Evolutionary conservation across 768 basidiomycete species (phyloP).

Genomic region (Kockovaella imperatae): DNA sequence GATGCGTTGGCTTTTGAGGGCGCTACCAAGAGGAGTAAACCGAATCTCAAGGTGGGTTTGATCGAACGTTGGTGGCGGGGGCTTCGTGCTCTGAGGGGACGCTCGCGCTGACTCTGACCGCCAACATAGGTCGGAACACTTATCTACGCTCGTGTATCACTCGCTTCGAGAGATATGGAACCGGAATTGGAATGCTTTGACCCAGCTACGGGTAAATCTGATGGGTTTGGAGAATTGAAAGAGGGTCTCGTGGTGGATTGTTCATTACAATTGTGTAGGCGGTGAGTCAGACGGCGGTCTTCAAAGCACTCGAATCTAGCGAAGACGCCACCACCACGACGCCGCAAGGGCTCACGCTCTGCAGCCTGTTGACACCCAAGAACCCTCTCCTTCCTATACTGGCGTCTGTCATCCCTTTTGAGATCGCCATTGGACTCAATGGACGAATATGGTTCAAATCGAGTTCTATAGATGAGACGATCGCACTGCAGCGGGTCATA

Average conservation of each 20-base stretch:
- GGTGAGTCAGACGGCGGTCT: slow-evolving; percentile 52
- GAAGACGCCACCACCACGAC: too few species aligned
- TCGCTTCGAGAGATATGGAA: slow-evolving; percentile 96
- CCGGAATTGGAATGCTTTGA: slow-evolving; percentile 96
- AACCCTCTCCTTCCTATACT: slow-evolving; percentile 76
- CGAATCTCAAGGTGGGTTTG: slow-evolving; percentile 70
- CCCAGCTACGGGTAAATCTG: slow-evolving; percentile 80
- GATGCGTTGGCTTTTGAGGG: slow-evolving; percentile 93
- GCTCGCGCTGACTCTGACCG: not conserved
- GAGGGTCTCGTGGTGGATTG: slow-evolving; percentile 75
- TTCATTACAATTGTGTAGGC: slow-evolving; percentile 75
- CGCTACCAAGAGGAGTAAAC: slow-evolving; percentile 87
- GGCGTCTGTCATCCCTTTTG: slow-evolving; percentile 74
- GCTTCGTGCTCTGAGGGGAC: not conserved
- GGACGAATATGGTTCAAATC: slow-evolving; percentile 84
- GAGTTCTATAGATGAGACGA: slow-evolving; percentile 63
- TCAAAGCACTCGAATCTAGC: slow-evolving; percentile 1
- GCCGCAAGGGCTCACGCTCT: too few species aligned
- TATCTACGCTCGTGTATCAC: slow-evolving; percentile 82
- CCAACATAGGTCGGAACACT: slow-evolving; percentile 68
- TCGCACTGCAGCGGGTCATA: slow-evolving; percentile 69
- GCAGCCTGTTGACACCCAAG: slow-evolving; percentile 67
- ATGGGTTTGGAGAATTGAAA: slow-evolving; percentile 88
- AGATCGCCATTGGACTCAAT: slow-evolving; percentile 82
- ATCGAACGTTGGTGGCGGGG: not conserved